Base-by-base conservation (phyloP, 2,329 filamentous ascomycete genomes). In the Samsoniella hepiali region DNA sequence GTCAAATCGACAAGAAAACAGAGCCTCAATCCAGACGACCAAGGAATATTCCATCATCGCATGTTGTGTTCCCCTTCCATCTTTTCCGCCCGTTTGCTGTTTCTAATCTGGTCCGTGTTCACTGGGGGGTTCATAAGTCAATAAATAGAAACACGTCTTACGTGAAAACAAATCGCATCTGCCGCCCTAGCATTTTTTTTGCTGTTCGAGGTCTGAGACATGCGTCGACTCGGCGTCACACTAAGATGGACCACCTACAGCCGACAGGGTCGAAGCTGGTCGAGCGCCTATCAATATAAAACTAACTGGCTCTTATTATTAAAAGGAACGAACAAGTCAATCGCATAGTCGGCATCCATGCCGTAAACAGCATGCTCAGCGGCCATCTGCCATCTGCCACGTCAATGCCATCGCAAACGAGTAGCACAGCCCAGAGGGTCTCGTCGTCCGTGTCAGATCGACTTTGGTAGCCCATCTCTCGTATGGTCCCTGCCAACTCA, bases 141-240 rank as follows among this genome's bases (percentile, higher is more conserved):
- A 13, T 13, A 13, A 49, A 49, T 31, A 49, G 45, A 49, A 22
- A 49, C 27, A 49, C 27, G 45, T 49, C 55, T 13, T n/a, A 22
- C 56, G 6, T 32, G 17, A n/a, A 31, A 22, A 29, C 11, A n/a
- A 31, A 22, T 38, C 11, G n/a, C 17, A 42, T 42, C 47, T 53
- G 32, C 34, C 58, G 38, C 40, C 55, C 22, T 53, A 36, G 49
- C 10, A 17, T 34, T 36, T 63, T 50, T 50, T 57, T 9, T 40
- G 7, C 5, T 22, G n/a, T 27, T 36, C 22, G 58, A 22, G 22
- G 22, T 59, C 57, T 53, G 47, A 60, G 58, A 60, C 58, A 60
- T 60, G 47, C 47, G 45, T 60, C 58, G 58, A 53, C 58, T 60
- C 22, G 47, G 36, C 58, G 45, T 47, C 56, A 58, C 54, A 50